Evolutionary conservation across 2,329 filamentous ascomycete species (phyloP).

Genomic region (Remersonia thermophila): DNA sequence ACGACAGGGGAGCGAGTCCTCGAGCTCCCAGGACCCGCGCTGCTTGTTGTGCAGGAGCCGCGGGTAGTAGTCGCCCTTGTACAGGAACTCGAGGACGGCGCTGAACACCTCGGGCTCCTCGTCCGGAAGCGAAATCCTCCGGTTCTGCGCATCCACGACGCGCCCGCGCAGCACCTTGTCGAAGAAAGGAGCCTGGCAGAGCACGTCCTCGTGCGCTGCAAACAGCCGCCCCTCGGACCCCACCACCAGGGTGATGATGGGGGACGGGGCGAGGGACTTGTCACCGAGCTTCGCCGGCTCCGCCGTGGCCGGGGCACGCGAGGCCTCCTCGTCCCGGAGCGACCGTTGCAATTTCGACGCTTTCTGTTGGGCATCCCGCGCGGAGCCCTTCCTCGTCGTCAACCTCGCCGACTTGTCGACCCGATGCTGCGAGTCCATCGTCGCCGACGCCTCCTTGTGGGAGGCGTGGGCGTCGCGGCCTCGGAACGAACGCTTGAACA

Average conservation of each 20-base stretch:
- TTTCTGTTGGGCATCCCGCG: slow-evolving; percentile 60
- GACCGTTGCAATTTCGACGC: slow-evolving; percentile 76
- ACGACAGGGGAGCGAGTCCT: slow-evolving; percentile 43
- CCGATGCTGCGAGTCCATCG: slow-evolving; percentile 36
- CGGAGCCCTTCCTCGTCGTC: slow-evolving; percentile 56
- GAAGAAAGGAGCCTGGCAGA: slow-evolving; percentile 78
- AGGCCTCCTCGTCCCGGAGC: slow-evolving; percentile 39
- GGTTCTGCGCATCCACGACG: slow-evolving; percentile 63
- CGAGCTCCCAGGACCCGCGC: slow-evolving; percentile 79
- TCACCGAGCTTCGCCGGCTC: slow-evolving; percentile 16
- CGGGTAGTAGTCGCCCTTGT: slow-evolving; percentile 93
- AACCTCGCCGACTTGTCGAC: slow-evolving; percentile 80
- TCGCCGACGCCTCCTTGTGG: slow-evolving; percentile 20
- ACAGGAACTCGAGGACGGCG: slow-evolving; percentile 88
- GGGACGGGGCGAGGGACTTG: slow-evolving; percentile 35
- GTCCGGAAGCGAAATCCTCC: slow-evolving; percentile 59
- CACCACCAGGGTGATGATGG: slow-evolving; percentile 79
- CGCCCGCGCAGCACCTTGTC: slow-evolving; percentile 52
- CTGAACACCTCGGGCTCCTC: slow-evolving; percentile 90
- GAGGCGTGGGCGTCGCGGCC: slow-evolving; percentile 47
- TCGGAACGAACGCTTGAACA: slow-evolving; percentile 90
- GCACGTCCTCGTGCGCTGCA: slow-evolving; percentile 87
- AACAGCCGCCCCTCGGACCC: slow-evolving; percentile 79
- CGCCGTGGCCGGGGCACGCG: slow-evolving; percentile 23
- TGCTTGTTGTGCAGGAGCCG: slow-evolving; percentile 78